phyloP scores from a whole-genome alignment of 1,284 basidiomycete species.

The Veloboletus limbatus region DNA sequence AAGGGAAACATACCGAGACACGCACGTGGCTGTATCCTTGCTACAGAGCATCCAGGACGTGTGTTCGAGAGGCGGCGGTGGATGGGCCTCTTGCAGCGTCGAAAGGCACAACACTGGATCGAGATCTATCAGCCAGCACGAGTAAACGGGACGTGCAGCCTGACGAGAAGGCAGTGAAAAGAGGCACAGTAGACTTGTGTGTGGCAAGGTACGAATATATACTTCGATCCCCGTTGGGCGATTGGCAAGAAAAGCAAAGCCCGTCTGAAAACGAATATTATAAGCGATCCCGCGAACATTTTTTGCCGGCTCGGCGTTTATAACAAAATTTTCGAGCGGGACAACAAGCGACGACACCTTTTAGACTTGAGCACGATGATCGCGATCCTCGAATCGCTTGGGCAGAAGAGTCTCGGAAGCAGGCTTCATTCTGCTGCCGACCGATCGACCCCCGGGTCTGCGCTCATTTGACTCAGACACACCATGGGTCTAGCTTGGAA shows the following conservation, averaged over 20 bases:
- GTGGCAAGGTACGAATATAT: background rate
- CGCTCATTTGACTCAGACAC: too few relatives aligned
- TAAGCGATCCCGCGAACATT: conserved; percentile 36
- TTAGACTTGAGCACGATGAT: conserved; percentile 28
- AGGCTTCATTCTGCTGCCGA: conserved; percentile 27
- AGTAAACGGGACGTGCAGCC: background rate
- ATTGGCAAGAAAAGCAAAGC: background rate
- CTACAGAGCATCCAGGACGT: background rate
- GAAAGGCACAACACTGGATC: conserved; percentile 10
- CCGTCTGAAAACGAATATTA: background rate
- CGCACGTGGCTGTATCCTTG: background rate
- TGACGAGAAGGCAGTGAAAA: conserved; percentile 4
- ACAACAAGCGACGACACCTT: conserved; percentile 31
- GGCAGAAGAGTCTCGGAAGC: conserved; percentile 13
- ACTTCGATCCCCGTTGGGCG: background rate
- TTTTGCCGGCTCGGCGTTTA: conserved; percentile 29
- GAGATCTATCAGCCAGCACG: conserved; percentile 8
- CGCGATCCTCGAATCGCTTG: conserved; percentile 34
- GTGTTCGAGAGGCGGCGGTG: background rate
- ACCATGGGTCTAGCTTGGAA: background rate
- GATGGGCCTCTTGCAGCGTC: too few relatives aligned
- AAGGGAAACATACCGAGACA: conserved; percentile 5
- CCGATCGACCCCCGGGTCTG: conserved; percentile 12
- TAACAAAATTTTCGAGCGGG: conserved; percentile 11
- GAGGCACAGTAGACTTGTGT: background rate